phyloP scores from a whole-genome alignment of 1,284 basidiomycete genomes.

The Trametes sp. region DNA sequence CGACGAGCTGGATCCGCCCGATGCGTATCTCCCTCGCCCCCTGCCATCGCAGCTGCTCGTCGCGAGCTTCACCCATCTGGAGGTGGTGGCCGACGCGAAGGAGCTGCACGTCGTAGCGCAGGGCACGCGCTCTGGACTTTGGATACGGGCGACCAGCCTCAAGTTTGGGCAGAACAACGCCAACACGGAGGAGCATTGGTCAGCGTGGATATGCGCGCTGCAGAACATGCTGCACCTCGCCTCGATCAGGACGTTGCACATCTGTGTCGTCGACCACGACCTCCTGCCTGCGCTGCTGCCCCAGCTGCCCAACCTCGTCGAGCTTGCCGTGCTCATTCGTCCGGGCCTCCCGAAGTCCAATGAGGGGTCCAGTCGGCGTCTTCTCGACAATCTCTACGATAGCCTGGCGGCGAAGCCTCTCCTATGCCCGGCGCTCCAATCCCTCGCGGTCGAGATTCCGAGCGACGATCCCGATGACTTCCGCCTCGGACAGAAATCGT shows the following conservation, averaged over 20 bases:
- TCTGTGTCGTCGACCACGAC: not conserved
- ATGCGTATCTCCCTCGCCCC: not conserved
- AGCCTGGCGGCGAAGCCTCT: too few species aligned
- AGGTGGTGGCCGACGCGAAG: not conserved
- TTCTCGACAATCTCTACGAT: not conserved
- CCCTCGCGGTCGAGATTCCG: not conserved
- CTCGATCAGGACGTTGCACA: not conserved
- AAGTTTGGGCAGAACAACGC: not conserved
- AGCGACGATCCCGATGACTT: not conserved
- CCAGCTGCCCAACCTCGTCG: not conserved
- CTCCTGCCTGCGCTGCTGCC: not conserved
- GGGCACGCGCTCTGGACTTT: not conserved
- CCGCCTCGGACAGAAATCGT: not conserved
- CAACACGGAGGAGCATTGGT: not conserved
- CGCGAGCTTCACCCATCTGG: not conserved
- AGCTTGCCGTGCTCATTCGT: not conserved
- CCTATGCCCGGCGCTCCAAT: not conserved
- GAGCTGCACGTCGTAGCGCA: not conserved
- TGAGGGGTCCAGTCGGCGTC: not conserved
- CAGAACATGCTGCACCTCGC: not conserved
- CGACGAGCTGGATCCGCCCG: not conserved
- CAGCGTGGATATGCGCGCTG: not conserved
- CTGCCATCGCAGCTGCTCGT: not conserved
- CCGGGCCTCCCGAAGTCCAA: too few species aligned
- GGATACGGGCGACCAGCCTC: not conserved